A percentile compares a stretch with the other conserved stretches of the same genome.
Conservation (phyloP, 148 eudicot species). For the Drosera capensis region DNA sequence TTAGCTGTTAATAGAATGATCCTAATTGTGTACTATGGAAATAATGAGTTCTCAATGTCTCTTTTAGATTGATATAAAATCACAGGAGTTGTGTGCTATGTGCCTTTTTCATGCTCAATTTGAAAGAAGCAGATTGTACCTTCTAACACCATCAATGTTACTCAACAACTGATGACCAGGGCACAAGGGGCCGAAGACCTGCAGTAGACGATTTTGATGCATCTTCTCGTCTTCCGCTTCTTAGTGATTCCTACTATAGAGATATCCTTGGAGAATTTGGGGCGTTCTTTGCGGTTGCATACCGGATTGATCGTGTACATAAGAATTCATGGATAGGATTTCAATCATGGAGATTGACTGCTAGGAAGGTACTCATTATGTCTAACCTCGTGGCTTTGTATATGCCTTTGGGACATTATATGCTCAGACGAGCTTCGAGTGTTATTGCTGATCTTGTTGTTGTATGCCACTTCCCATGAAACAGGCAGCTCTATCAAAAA, state of each 20-base stretch:
- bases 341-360: slow-evolving; percentile 92
- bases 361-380: slow-evolving; percentile 35
- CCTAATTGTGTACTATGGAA: too few species aligned
- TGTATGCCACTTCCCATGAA: too few species aligned
- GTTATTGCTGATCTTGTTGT: not conserved
- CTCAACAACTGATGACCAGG: slow-evolving; percentile 20
- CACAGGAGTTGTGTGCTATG: not conserved
- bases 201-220: slow-evolving; percentile 77
- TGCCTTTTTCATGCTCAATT: not conserved
- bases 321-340: slow-evolving; percentile 97
- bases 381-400: not conserved
- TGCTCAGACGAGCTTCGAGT: slow-evolving; percentile 5
- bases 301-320: slow-evolving; percentile 72
- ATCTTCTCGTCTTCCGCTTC: slow-evolving; percentile 73
- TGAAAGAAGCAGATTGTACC: too few species aligned
- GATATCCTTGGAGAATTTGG: slow-evolving; percentile 71
- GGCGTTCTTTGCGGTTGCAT: slow-evolving; percentile 74
- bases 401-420: slow-evolving; percentile 1
- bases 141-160: not conserved
- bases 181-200: slow-evolving; percentile 58
- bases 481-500: slow-evolving; percentile 58
- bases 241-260: slow-evolving; percentile 54
- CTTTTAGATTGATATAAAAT: too few species aligned
- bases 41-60: too few species aligned
- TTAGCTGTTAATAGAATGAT: too few species aligned